These are phyloP conservation scores for Pythium utonaiense DNA, from an alignment of 352 stramenopile species.

Conservation along the genomic window DNA sequence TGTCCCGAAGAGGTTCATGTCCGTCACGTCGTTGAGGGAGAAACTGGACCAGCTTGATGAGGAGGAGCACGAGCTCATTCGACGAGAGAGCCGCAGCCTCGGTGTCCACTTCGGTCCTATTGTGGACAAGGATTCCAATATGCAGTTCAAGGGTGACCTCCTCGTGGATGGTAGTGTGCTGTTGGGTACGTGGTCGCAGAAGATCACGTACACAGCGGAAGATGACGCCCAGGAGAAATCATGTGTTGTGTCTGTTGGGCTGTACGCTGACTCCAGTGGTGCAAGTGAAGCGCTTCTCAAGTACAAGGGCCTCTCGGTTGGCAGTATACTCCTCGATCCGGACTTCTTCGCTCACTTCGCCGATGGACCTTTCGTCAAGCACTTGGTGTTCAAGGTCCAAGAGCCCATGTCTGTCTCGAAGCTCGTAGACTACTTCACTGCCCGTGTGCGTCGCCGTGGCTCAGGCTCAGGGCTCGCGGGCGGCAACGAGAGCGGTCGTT, in stretches of 20 bases:
- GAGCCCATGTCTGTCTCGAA: conserved; percentile 34
- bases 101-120: conserved; percentile 63
- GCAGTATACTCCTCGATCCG: conserved; percentile 71
- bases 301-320: conserved; percentile 78
- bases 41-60: conserved; percentile 67
- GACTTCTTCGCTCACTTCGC: conserved; percentile 75
- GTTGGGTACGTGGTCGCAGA: conserved; percentile 66
- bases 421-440: conserved; percentile 57
- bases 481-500: conserved; percentile 5
- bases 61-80: conserved; percentile 57
- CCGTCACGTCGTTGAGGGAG: conserved; percentile 53
- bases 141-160: conserved; percentile 55
- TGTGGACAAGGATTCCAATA: conserved; percentile 60
- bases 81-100: conserved; percentile 54
- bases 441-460: conserved; percentile 31
- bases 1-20: conserved; percentile 5
- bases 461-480: conserved; percentile 3
- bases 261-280: conserved; percentile 65
- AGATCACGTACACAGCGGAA: conserved; percentile 30
- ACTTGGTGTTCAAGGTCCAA: conserved; percentile 64
- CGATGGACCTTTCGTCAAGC: conserved; percentile 56
- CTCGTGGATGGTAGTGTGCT: conserved; percentile 52
- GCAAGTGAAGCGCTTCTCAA: conserved; percentile 66
- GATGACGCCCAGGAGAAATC: conserved; percentile 4
- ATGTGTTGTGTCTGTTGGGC: conserved; percentile 49